Conservation (phyloP, 2,329 filamentous ascomycete species). For the Rhexocercosporidium sp. region DNA sequence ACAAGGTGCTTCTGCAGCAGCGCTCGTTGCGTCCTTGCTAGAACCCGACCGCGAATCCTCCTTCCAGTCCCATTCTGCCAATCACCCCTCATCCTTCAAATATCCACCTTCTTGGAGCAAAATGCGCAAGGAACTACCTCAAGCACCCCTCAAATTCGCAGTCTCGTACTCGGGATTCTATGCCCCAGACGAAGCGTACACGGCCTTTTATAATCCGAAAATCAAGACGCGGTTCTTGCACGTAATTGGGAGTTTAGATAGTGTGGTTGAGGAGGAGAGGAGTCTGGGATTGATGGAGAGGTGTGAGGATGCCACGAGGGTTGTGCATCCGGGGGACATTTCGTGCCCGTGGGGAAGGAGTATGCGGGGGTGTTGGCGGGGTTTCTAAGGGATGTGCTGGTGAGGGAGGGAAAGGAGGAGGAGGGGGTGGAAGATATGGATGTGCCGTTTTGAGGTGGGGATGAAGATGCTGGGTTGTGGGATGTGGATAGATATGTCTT, state of each 20-base stretch:
- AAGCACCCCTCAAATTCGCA: constrained; percentile 68
- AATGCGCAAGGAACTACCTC: constrained; percentile 37
- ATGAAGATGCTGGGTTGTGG: background rate
- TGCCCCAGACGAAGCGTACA: constrained; percentile 64
- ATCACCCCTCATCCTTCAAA: constrained; percentile 46
- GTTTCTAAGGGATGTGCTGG: constrained; percentile 60
- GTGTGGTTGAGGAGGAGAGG: constrained; percentile 81
- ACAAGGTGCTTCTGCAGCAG: constrained; percentile 77
- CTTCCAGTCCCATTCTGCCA: constrained; percentile 13
- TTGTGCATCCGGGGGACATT: constrained; percentile 87
- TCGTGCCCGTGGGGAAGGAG: constrained; percentile 82
- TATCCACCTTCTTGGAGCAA: constrained; percentile 52
- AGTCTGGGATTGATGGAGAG: constrained; percentile 70
- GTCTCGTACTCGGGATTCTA: constrained; percentile 80
- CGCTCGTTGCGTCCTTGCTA: constrained; percentile 73
- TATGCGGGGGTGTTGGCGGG: constrained; percentile 77
- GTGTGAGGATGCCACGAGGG: constrained; percentile 59
- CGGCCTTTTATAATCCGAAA: constrained; percentile 74
- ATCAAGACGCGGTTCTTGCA: constrained; percentile 81
- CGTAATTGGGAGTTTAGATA: constrained; percentile 83
- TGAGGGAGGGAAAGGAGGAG: constrained; percentile 54
- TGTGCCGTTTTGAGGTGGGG: constrained; percentile 58
- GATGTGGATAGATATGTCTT: background rate
- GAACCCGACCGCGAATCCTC: constrained; percentile 61
- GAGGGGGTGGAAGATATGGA: constrained; percentile 73